Evolutionary conservation across 2,329 filamentous ascomycete genomes (phyloP).

Genomic region (Penicillium crustosum): DNA sequence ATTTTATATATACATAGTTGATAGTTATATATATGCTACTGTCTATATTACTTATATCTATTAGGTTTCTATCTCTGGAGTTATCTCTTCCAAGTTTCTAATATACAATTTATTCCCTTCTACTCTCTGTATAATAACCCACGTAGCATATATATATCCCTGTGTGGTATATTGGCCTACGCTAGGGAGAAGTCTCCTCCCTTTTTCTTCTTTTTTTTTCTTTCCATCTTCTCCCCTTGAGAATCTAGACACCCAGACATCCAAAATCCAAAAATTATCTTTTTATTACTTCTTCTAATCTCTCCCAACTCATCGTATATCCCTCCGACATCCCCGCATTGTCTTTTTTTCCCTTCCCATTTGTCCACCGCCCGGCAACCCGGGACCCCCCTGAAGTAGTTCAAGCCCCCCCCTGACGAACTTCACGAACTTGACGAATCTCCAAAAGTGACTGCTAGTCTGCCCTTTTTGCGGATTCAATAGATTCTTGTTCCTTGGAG

Average conservation of each 20-base stretch:
- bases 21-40: too few relatives aligned
- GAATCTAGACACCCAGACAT: neutral
- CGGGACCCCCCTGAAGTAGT: slow-evolving; percentile 20
- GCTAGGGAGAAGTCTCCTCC: neutral
- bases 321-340: neutral
- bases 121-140: neutral
- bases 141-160: neutral
- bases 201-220: too few relatives aligned
- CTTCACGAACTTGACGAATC: neutral
- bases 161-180: neutral
- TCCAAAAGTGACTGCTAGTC: neutral
- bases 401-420: slow-evolving; percentile 1
- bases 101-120: too few relatives aligned
- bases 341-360: neutral
- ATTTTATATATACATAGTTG: too few relatives aligned
- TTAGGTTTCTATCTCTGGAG: neutral
- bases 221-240: neutral
- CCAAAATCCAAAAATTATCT: neutral
- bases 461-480: neutral
- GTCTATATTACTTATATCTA: neutral
- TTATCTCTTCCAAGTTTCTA: too few relatives aligned
- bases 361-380: slow-evolving; percentile 20
- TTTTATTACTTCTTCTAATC: neutral
- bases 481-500: neutral
- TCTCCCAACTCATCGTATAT: neutral